Conservation (phyloP, 257 asterid genomes). For the Gynochthodes officinalis region DNA sequence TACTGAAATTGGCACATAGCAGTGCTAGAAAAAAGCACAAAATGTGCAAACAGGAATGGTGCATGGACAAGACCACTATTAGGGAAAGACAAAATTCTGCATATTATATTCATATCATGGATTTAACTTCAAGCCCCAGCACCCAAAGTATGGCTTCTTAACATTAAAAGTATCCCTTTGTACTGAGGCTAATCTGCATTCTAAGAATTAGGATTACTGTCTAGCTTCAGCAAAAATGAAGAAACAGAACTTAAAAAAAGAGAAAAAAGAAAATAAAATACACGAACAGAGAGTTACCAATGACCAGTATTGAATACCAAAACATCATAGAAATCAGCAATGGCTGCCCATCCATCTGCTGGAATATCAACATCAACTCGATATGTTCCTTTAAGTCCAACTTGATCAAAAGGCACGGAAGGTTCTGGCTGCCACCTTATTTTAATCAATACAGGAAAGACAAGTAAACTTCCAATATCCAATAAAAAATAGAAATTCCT, state of each 20-base stretch:
- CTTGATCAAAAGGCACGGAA: conserved; percentile 38
- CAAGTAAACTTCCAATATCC: conserved; percentile 47
- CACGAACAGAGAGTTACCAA: conserved; percentile 54
- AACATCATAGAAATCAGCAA: conserved; percentile 73
- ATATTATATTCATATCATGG: not conserved
- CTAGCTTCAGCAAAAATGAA: not conserved
- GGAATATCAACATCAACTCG: conserved; percentile 89
- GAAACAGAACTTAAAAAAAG: not conserved
- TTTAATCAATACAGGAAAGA: conserved; percentile 53
- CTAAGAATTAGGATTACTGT: not conserved
- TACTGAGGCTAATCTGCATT: not conserved
- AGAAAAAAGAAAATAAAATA: not conserved
- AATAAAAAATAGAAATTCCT: conserved; percentile 13
- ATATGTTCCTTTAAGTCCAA: conserved; percentile 57
- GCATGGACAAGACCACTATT: too few species aligned
- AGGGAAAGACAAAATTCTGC: too few species aligned
- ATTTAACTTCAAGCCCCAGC: not conserved
- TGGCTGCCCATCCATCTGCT: conserved; percentile 74
- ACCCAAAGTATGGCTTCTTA: not conserved
- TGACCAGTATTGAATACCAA: conserved; percentile 93
- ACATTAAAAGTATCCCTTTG: not conserved
- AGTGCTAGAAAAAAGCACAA: not conserved
- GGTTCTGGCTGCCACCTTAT: conserved; percentile 82
- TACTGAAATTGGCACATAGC: not conserved
- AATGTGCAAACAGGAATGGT: not conserved